A percentile compares a stretch with the other conserved stretches of the same genome.
phyloP scores from a whole-genome alignment of 1,284 basidiomycete species.

The Cerrena zonata region DNA sequence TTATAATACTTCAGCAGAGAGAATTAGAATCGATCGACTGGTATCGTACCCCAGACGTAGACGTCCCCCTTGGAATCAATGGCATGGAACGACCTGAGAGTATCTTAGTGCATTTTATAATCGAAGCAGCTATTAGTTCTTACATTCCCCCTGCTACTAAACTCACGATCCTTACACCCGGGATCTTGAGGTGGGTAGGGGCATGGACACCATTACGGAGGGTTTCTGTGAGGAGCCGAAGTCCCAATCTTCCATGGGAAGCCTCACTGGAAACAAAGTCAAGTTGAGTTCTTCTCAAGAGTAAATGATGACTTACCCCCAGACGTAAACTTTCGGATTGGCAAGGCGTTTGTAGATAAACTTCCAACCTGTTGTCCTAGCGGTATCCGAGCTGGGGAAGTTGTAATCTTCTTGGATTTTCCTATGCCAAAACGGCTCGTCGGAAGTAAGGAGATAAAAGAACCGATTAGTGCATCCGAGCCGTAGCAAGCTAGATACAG shows the following conservation, averaged over 20 bases:
- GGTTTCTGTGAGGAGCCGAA: conserved; percentile 32
- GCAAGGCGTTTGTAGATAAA: conserved; percentile 70
- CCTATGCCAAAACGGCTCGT: conserved; percentile 76
- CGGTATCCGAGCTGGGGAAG: conserved; percentile 63
- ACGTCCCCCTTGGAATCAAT: conserved; percentile 69
- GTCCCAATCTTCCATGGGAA: conserved; percentile 56
- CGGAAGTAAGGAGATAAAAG: conserved; percentile 55
- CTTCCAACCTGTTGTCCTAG: conserved; percentile 71
- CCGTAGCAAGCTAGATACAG: conserved; percentile 52
- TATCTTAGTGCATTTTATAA: too few species aligned
- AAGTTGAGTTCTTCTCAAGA: not conserved
- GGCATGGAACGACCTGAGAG: conserved; percentile 74
- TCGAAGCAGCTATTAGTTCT: too few species aligned
- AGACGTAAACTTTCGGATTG: conserved; percentile 62
- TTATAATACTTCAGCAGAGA: conserved; percentile 6
- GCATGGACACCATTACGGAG: conserved; percentile 46
- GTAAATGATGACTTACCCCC: conserved; percentile 55
- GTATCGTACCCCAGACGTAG: conserved; percentile 77
- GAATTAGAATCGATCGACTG: not conserved
- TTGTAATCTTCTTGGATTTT: conserved; percentile 73
- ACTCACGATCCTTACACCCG: conserved; percentile 61
- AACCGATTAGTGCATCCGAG: conserved; percentile 55
- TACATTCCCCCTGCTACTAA: conserved; percentile 79
- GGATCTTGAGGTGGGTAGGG: conserved; percentile 55
- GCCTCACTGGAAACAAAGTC: conserved; percentile 40